Percentiles rank a stretch among this genome's conserved stretches.
Evolutionary conservation across 2,329 filamentous ascomycete genomes (phyloP).

Genomic region (Pseudogymnoascus sp.): DNA sequence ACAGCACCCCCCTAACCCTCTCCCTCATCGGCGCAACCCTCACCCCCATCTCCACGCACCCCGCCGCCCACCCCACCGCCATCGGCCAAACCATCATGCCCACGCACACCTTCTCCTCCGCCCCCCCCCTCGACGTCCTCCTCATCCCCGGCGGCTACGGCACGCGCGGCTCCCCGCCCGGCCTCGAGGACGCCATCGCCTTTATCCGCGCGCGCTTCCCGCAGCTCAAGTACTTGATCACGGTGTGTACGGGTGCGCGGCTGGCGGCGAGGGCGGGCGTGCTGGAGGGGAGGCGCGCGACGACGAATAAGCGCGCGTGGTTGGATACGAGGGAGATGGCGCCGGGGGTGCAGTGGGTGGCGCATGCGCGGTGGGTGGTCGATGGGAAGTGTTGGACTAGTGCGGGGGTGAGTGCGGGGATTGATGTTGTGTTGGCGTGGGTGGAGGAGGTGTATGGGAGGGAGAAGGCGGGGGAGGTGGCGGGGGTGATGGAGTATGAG

Average conservation of each 20-base stretch:
- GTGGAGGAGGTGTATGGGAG: conserved; percentile 45
- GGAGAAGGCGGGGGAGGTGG: conserved; percentile 39
- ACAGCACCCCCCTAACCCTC: conserved; percentile 22
- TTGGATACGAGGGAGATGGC: conserved; percentile 38
- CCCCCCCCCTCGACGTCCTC: conserved; percentile 47
- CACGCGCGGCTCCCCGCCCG: conserved; percentile 28
- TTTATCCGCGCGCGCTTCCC: conserved; percentile 40
- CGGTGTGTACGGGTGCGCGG: conserved; percentile 57
- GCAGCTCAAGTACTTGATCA: conserved; percentile 47
- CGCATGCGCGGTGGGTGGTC: conserved; percentile 52
- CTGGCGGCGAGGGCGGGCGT: conserved; percentile 51
- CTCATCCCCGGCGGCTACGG: conserved; percentile 58
- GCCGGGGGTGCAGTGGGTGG: conserved; percentile 49
- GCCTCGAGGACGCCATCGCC: conserved; percentile 30
- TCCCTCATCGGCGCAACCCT: conserved; percentile 27
- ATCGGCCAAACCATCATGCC: conserved; percentile 35
- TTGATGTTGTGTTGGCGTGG: conserved; percentile 52
- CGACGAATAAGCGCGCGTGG: conserved; percentile 58
- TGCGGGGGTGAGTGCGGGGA: conserved; percentile 54
- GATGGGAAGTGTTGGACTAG: conserved; percentile 61
- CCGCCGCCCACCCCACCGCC: neutral
- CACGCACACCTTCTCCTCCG: conserved; percentile 45
- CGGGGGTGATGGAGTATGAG: conserved; percentile 48
- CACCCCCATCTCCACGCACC: conserved; percentile 21
- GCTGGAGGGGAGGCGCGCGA: conserved; percentile 51